phyloP scores from a whole-genome alignment of 495 filamentous ascomycete species.

The Xylaria telfairii region DNA sequence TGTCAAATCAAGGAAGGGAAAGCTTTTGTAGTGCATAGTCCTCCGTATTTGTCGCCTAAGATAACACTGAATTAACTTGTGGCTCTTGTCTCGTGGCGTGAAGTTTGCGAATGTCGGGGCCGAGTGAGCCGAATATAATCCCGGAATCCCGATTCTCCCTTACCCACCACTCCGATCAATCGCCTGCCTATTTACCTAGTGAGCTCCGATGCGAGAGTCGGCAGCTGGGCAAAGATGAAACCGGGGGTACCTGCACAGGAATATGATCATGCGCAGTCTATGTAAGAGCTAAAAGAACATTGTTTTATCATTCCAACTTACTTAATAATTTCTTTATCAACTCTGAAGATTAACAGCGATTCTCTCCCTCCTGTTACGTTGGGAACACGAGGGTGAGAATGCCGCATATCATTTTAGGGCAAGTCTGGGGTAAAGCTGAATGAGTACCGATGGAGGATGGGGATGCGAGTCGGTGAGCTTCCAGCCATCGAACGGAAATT shows the following conservation, averaged over 20 bases:
- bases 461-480: slow-evolving; percentile 5
- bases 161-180: background rate
- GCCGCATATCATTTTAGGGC: background rate
- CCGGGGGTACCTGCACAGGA: too few relatives aligned
- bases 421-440: background rate
- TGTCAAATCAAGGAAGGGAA: background rate
- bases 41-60: too few relatives aligned
- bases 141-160: background rate
- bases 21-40: too few relatives aligned
- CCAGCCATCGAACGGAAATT: background rate
- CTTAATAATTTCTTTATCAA: too few relatives aligned
- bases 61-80: background rate
- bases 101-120: background rate
- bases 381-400: background rate
- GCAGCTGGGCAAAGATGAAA: too few relatives aligned
- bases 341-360: too few relatives aligned
- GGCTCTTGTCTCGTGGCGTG: background rate
- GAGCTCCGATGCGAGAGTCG: too few relatives aligned
- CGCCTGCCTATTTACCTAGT: background rate
- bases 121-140: background rate
- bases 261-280: too few relatives aligned
- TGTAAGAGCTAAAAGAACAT: too few relatives aligned
- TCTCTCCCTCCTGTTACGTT: too few relatives aligned
- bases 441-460: background rate
- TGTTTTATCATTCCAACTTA: too few relatives aligned